Conservation (phyloP, 805 yeast genomes). For the Metschnikowia shivogae region DNA sequence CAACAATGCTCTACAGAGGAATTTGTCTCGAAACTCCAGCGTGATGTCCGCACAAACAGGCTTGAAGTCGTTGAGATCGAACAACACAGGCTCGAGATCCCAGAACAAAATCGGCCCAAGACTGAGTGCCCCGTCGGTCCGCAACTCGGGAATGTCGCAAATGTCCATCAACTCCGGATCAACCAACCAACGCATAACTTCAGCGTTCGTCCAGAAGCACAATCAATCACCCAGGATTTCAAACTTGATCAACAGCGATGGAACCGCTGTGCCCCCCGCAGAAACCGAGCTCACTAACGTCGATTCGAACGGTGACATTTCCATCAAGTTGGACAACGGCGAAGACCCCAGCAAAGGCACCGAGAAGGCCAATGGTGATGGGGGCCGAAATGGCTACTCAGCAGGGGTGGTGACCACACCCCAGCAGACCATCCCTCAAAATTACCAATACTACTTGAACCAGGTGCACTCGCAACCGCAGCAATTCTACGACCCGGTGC, state of each 20-base stretch:
- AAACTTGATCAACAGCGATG: slow-evolving; percentile 43
- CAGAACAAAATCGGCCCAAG: slow-evolving; percentile 7
- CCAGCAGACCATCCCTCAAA: slow-evolving; percentile 15
- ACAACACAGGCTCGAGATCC: slow-evolving; percentile 5
- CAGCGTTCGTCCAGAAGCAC: slow-evolving; percentile 35
- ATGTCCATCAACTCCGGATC: slow-evolving; percentile 15
- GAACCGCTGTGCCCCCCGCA: slow-evolving; percentile 40
- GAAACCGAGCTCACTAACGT: slow-evolving; percentile 21
- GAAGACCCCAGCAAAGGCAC: background rate
- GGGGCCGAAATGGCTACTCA: background rate
- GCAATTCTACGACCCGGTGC: slow-evolving; percentile 42
- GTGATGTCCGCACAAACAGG: slow-evolving; percentile 12
- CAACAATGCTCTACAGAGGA: slow-evolving; percentile 6
- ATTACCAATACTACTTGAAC: slow-evolving; percentile 21
- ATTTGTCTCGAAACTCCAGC: slow-evolving; percentile 13
- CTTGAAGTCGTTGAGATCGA: slow-evolving; percentile 9
- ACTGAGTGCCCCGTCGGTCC: slow-evolving; percentile 1
- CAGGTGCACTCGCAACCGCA: slow-evolving; percentile 30
- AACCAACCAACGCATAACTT: slow-evolving; percentile 27
- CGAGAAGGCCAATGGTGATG: background rate
- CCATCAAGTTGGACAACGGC: slow-evolving; percentile 2
- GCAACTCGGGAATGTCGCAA: slow-evolving; percentile 9
- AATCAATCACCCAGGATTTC: slow-evolving; percentile 33
- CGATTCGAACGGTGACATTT: slow-evolving; percentile 11
- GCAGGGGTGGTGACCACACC: slow-evolving; percentile 11